These are phyloP conservation scores for Blastobotrys apis DNA, from an alignment of 1,139 yeast genomes.

Conservation along the genomic window DNA sequence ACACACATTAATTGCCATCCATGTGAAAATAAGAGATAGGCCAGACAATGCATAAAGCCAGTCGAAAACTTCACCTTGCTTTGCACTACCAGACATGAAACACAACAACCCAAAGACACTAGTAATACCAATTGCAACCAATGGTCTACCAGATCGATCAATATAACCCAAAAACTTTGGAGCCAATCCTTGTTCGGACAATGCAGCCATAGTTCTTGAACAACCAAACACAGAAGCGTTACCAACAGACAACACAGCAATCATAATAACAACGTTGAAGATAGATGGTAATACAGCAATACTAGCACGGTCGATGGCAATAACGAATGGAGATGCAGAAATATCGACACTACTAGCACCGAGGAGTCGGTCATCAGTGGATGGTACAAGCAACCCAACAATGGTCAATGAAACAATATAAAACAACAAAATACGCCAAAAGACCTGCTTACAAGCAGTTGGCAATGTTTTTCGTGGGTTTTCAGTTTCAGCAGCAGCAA, in stretches of 20 bases:
- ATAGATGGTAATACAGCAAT: constrained; percentile 61
- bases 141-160: constrained; percentile 72
- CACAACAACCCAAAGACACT: constrained; percentile 61
- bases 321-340: constrained; percentile 69
- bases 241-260: constrained; percentile 67
- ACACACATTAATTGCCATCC: constrained; percentile 74
- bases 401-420: constrained; percentile 56
- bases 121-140: constrained; percentile 58
- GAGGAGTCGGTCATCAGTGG: constrained; percentile 45
- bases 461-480: constrained; percentile 70
- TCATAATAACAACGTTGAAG: constrained; percentile 66
- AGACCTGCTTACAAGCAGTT: constrained; percentile 64
- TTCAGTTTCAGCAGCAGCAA: constrained; percentile 80
- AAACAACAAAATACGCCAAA: constrained; percentile 65
- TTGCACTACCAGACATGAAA: constrained; percentile 49
- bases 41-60: constrained; percentile 87
- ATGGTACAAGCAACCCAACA: constrained; percentile 63
- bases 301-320: constrained; percentile 56
- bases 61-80: constrained; percentile 47
- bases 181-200: constrained; percentile 78
- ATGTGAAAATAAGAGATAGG: constrained; percentile 75
- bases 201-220: constrained; percentile 75
- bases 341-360: constrained; percentile 47
- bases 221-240: constrained; percentile 75
- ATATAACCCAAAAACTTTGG: constrained; percentile 70